Base-by-base conservation (phyloP, 805 yeast species). In the Kodamaea kakaduensis region DNA sequence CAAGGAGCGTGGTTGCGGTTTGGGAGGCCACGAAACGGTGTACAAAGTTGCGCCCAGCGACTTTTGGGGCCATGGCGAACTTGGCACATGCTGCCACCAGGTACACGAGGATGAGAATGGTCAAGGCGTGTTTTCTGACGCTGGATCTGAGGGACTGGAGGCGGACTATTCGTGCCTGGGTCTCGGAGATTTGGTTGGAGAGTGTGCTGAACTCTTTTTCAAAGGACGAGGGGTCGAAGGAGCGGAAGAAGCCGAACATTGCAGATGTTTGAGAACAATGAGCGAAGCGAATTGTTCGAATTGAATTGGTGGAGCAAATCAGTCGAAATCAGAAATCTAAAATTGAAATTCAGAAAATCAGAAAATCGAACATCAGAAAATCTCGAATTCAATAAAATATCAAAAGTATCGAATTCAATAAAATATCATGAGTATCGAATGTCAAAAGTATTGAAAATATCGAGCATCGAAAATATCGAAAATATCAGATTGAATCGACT, bases 181-280 rank as follows among this genome's bases (percentile, higher is more conserved):
- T 48, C 16, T 30, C 41, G 2, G 57, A 37, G 25, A 73, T 70
- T 17, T 56, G 52, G 2, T 50, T 51, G 0, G 75, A 54, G 9
- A 73, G 36, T 2, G 44, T 27, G 14, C 67, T 61, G 25, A 73
- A 51, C 20, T 68, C 66, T 39, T 56, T 60, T 39, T 73, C 78
- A 46, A 64, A 72, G 25, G 46, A 42, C 17, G 63, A 61, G 4
- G 75, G 69, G 38, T 70, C 67, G 43, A 71, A 45, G 10, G 46
- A 42, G 16, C 39, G 46, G 40, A 59, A 59, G 25, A 59, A 18
- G 20, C 46, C 46, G 38, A 61, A 59, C 16, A 58, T n/a, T n/a
- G n/a, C n/a, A n/a, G n/a, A n/a, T n/a, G n/a, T n/a, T n/a, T n/a
- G n/a, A n/a, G n/a, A n/a, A n/a, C n/a, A n/a, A n/a, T n/a, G n/a